A percentile compares a stretch with the other conserved stretches of the same genome.
phyloP scores from a whole-genome alignment of 2,329 filamentous ascomycete species.

The Pyrenochaeta sp. region DNA sequence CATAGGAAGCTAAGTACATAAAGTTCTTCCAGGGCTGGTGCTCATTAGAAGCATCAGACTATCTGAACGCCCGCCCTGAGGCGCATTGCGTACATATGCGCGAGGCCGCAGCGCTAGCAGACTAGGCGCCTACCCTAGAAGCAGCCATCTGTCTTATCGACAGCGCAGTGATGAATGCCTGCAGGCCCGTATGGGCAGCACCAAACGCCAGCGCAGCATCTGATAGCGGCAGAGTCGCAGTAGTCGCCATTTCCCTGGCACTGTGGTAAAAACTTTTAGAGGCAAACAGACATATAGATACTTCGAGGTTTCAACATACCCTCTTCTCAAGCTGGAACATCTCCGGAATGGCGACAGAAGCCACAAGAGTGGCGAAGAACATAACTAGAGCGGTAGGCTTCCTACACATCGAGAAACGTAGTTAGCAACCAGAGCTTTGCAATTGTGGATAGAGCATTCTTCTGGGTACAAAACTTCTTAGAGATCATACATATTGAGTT shows the following conservation, averaged over 20 bases:
- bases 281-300: background rate
- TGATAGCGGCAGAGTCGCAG: constrained; percentile 1
- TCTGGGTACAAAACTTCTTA: background rate
- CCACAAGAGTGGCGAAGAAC: background rate
- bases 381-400: background rate
- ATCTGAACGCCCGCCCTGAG: background rate
- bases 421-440: background rate
- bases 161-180: constrained; percentile 3
- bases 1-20: background rate
- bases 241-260: constrained; percentile 1
- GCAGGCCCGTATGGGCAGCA: constrained; percentile 1
- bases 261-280: background rate
- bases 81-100: background rate
- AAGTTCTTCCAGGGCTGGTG: background rate
- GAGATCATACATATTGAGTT: background rate
- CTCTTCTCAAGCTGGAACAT: constrained; percentile 4
- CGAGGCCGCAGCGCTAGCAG: background rate
- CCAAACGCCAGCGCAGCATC: constrained; percentile 4
- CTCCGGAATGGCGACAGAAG: background rate
- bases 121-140: background rate
- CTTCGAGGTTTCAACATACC: background rate
- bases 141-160: constrained; percentile 1
- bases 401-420: background rate
- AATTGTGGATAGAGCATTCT: background rate
- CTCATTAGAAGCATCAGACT: background rate